phyloP scores from a whole-genome alignment of 768 basidiomycete genomes.

The Lactarius vividus region DNA sequence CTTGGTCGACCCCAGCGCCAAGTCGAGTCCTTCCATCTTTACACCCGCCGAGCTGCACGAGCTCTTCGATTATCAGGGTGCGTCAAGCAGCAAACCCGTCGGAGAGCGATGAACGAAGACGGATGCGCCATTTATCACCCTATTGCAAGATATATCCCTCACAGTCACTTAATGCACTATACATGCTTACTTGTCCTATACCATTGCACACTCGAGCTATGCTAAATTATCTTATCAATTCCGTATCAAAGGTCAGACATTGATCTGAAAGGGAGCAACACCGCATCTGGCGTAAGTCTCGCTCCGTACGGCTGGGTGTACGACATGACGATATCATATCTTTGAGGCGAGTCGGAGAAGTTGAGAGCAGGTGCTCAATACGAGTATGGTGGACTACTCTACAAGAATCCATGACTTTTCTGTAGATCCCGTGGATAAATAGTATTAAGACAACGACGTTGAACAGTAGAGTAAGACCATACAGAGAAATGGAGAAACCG shows the following conservation, averaged over 20 bases:
- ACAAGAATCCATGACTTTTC: neutral
- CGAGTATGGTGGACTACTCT: neutral
- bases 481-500: too few species aligned
- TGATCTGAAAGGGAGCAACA: neutral
- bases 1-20: conserved; percentile 13
- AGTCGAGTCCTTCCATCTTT: conserved; percentile 4
- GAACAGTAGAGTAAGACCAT: neutral
- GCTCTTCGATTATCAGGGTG: conserved; percentile 21
- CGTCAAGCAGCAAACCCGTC: conserved; percentile 14
- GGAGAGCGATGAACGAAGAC: neutral
- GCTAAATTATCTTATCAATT: neutral
- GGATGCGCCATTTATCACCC: neutral
- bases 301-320: neutral
- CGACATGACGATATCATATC: neutral
- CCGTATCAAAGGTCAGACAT: neutral
- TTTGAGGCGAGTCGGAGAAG: neutral
- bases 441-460: neutral
- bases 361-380: neutral
- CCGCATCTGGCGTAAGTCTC: neutral
- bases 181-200: neutral
- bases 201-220: neutral
- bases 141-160: conserved; percentile 3
- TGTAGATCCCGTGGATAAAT: too few species aligned
- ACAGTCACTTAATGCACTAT: neutral
- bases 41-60: conserved; percentile 20